Conservation (phyloP, 495 filamentous ascomycete species). For the Choiromyces venosus region DNA sequence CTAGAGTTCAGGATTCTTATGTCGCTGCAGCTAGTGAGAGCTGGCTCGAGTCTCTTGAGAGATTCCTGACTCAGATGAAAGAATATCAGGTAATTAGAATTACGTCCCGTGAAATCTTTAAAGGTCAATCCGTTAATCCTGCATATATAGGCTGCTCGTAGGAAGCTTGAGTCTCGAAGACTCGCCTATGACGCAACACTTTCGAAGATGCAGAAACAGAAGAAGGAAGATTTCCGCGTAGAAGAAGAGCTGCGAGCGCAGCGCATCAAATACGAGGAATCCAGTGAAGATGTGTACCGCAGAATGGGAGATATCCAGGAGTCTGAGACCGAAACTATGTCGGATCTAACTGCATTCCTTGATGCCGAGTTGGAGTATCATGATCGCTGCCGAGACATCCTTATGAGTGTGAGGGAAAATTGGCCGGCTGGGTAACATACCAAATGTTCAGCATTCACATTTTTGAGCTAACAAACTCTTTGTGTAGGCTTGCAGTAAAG, state of each 20-base stretch:
- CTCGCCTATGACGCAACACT: conserved; percentile 88
- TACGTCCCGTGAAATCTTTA: not conserved
- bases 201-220: conserved; percentile 87
- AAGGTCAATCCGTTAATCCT: conserved; percentile 6
- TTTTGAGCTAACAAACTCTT: conserved; percentile 5
- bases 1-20: conserved; percentile 79
- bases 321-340: conserved; percentile 75
- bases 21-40: conserved; percentile 71
- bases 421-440: conserved; percentile 59
- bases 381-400: conserved; percentile 75
- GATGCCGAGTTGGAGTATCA: conserved; percentile 90
- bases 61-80: conserved; percentile 90
- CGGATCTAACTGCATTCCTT: conserved; percentile 72
- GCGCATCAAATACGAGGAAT: conserved; percentile 95
- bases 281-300: conserved; percentile 83
- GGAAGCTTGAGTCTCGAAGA: conserved; percentile 88
- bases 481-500: conserved; percentile 40
- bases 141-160: conserved; percentile 62
- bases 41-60: conserved; percentile 88
- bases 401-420: conserved; percentile 60
- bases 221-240: conserved; percentile 84
- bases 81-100: conserved; percentile 72
- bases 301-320: conserved; percentile 97
- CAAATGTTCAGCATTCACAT: not conserved
- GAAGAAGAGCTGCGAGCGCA: conserved; percentile 89